Conservation (phyloP, 805 yeast genomes). For the Myxozyma mucilagina region DNA sequence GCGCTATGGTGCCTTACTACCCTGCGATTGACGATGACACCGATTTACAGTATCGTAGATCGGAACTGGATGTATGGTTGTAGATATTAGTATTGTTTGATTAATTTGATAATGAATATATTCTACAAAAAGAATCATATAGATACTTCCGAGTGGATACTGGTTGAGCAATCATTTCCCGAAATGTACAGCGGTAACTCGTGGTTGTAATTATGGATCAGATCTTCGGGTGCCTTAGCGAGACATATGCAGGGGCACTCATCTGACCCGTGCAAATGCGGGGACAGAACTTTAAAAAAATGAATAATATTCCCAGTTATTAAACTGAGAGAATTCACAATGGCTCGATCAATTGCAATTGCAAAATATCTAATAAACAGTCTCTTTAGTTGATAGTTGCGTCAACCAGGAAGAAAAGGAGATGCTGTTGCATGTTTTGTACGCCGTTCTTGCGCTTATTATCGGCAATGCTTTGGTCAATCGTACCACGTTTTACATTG, state of each 20-base stretch:
- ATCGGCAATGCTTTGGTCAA: not conserved
- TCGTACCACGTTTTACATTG: not conserved
- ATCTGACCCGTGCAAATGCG: not conserved
- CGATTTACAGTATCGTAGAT: slow-evolving; percentile 42
- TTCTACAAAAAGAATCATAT: not conserved
- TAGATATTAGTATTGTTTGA: slow-evolving; percentile 14
- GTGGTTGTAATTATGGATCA: too few species aligned
- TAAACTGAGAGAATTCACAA: not conserved
- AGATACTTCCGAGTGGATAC: not conserved
- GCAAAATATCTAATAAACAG: not conserved
- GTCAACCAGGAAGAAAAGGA: not conserved
- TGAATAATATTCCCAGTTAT: not conserved
- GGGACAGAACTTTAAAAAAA: not conserved
- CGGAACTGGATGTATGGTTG: slow-evolving; percentile 53
- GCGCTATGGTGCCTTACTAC: slow-evolving; percentile 78
- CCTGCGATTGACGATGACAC: slow-evolving; percentile 53
- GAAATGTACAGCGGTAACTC: too few species aligned
- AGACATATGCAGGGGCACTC: not conserved
- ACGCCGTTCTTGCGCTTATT: not conserved
- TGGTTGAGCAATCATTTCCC: too few species aligned
- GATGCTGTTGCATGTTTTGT: not conserved
- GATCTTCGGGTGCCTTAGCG: not conserved
- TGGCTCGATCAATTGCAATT: not conserved
- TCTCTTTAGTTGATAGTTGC: not conserved
- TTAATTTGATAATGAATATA: not conserved